phyloP scores from a whole-genome alignment of 495 filamentous ascomycete genomes.

The Penicillium simplicissimum region DNA sequence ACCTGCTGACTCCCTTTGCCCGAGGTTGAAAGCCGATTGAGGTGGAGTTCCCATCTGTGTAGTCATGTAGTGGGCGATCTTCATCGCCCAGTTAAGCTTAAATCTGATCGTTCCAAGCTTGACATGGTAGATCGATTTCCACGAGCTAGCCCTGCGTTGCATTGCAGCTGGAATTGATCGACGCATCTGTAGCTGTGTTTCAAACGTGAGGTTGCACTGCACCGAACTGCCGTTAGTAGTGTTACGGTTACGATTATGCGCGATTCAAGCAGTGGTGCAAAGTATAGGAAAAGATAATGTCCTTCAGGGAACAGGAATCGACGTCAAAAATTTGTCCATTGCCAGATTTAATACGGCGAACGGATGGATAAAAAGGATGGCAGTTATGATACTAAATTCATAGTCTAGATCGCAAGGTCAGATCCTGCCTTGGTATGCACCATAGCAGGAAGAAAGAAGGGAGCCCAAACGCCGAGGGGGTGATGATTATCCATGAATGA shows the following conservation, averaged over 20 bases:
- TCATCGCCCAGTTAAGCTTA: background rate
- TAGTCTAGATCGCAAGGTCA: constrained; percentile 23
- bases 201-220: background rate
- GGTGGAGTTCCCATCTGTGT: too few relatives aligned
- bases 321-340: background rate
- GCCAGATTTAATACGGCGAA: background rate
- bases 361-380: background rate
- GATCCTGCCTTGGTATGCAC: constrained; percentile 5
- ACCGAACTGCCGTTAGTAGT: too few relatives aligned
- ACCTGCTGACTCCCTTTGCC: too few relatives aligned
- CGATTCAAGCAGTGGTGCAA: background rate
- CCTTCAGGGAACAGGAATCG: background rate
- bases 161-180: background rate
- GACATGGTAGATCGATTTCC: background rate
- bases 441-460: background rate
- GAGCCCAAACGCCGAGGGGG: constrained; percentile 26
- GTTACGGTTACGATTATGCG: background rate
- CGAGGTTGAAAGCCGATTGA: too few relatives aligned
- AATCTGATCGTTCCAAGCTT: background rate
- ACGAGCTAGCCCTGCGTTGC: background rate
- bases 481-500: constrained; percentile 20
- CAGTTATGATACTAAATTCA: constrained; percentile 23
- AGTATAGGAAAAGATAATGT: background rate
- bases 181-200: constrained; percentile 3
- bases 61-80: background rate